Evolutionary conservation across 2,329 filamentous ascomycete species (phyloP), one percentile per base, ranked within the genome.

Genomic region (Alternaria arbusti): DNA sequence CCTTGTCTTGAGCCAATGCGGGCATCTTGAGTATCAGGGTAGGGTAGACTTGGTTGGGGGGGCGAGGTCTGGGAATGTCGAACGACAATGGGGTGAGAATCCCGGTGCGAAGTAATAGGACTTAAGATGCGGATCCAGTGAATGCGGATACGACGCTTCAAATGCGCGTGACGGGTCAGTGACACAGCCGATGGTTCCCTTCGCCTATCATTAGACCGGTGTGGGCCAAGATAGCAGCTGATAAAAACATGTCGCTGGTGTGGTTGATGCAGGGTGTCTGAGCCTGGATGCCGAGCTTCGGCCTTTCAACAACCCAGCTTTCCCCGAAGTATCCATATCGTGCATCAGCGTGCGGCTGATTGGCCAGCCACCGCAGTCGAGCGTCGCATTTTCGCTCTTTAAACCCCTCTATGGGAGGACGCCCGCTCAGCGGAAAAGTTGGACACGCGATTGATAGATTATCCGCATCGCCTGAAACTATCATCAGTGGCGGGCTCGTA

Each of bases 181-280:
- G 69, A 66, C 68, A 72, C 67, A 69, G 66, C 70, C 71, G 73
- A 74, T 72, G 69, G 65, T 50, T 60, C 69, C 67, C 67, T 68
- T 65, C 57, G 66, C 62, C 69, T 72, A 73, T 72, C 70, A 66
- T 52, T 50, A 58, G 50, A 49, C 49, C 46, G 40, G 63, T 57
- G 60, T 52, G 63, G 64, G 56, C 68, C 50, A 69, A 71, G 70
- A 72, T 70, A 72, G 69, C 68, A 70, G 72, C 70, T 74, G 72
- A 74, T 74, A 71, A 69, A 71, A 72, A 52, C 60, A 57, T 65
- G 57, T 60, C 61, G 59, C 54, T 68, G 67, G 63, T 71, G 65
- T 68, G 71, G 67, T 68, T 65, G 57, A 64, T 61, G 61, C 58
- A 57, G 65, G 63, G 52, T 57, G 47, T 51, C 60, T 44, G 50